Conservation (phyloP, 352 stramenopile species). For the Phytophthora constricta region DNA sequence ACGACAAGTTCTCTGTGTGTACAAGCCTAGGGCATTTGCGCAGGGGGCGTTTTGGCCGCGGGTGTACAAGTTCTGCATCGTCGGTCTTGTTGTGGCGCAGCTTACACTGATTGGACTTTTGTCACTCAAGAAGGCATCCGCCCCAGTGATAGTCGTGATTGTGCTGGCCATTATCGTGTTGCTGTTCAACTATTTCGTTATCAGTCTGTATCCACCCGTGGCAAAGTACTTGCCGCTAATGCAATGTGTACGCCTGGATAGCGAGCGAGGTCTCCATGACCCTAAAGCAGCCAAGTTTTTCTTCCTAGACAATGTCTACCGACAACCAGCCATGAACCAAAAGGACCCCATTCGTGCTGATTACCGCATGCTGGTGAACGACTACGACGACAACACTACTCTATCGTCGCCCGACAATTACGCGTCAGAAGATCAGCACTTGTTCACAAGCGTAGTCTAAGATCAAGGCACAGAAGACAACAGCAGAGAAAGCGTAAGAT, state of each 20-base stretch:
- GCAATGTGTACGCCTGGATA: conserved; percentile 66
- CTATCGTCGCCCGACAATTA: conserved; percentile 51
- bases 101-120: conserved; percentile 80
- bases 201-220: conserved; percentile 56
- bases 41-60: conserved; percentile 80
- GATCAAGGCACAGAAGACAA: neutral
- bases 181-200: conserved; percentile 72
- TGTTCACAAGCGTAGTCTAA: conserved; percentile 48
- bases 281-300: conserved; percentile 41
- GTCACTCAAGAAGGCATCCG: conserved; percentile 73
- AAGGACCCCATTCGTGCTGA: conserved; percentile 53
- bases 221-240: conserved; percentile 67
- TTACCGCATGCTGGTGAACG: conserved; percentile 62
- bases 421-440: conserved; percentile 48
- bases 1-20: conserved; percentile 75
- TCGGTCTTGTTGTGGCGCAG: conserved; percentile 74
- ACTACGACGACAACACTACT: conserved; percentile 36
- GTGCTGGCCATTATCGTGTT: conserved; percentile 52
- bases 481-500: neutral
- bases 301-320: conserved; percentile 78
- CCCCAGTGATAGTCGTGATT: conserved; percentile 38
- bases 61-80: conserved; percentile 79
- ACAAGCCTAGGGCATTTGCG: conserved; percentile 57
- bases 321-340: conserved; percentile 73
- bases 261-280: conserved; percentile 39